Evolutionary conservation across 768 basidiomycete species (phyloP).

Genomic region (Leucogyrophana mollusca): DNA sequence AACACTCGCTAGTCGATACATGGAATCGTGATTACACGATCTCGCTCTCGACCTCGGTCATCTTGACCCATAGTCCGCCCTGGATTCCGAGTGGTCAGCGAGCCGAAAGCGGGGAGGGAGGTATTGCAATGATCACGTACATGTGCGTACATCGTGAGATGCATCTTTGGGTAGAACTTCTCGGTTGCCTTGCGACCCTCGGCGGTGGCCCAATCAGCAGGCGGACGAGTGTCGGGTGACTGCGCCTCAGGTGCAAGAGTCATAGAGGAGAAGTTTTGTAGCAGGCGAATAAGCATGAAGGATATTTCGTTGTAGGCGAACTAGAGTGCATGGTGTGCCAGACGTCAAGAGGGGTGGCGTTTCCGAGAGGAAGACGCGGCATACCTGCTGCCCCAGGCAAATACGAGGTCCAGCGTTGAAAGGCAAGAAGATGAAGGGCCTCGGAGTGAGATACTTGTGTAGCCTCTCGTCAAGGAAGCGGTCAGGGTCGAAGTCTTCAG

Average conservation of each 20-base stretch:
- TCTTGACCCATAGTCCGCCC: conserved; percentile 26
- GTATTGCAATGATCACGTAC: conserved; percentile 24
- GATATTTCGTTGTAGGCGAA: conserved; percentile 58
- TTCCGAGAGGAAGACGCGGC: neutral
- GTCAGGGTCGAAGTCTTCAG: conserved; percentile 56
- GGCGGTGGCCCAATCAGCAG: conserved; percentile 30
- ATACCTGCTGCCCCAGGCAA: conserved; percentile 52
- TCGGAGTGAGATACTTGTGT: conserved; percentile 50
- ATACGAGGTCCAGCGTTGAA: conserved; percentile 70
- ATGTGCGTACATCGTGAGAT: conserved; percentile 43
- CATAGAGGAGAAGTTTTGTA: conserved; percentile 47
- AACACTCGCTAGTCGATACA: too few relatives aligned
- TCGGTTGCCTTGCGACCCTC: conserved; percentile 39
- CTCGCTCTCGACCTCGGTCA: conserved; percentile 19
- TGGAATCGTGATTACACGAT: too few relatives aligned
- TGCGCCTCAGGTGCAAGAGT: conserved; percentile 37
- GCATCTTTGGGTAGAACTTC: conserved; percentile 48
- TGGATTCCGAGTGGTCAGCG: neutral
- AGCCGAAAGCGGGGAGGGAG: neutral
- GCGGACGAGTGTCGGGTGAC: conserved; percentile 37
- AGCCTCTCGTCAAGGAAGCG: conserved; percentile 61
- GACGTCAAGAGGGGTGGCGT: neutral
- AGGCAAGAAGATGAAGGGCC: conserved; percentile 68
- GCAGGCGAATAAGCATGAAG: conserved; percentile 50
- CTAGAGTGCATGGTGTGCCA: conserved; percentile 17